Evolutionary conservation across 768 basidiomycete genomes (phyloP), one percentile per base, ranked within the genome.

Genomic region (Baorangia bicolor): DNA sequence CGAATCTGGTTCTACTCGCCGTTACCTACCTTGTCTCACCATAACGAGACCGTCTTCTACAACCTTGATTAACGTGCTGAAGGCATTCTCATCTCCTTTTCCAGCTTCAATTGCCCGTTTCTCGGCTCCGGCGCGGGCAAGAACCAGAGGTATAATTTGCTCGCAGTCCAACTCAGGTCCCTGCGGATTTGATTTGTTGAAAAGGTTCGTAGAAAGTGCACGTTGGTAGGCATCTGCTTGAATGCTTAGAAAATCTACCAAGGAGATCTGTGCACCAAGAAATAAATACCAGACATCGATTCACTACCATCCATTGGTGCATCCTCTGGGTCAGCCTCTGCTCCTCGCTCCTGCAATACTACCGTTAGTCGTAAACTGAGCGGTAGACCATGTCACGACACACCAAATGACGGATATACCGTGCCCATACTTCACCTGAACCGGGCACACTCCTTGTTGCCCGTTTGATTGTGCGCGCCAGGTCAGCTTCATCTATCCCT

Each of bases 371-470:
- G 8, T 20, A n/a, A 51, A 37, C 1, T 5, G 31, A 37, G 16
- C 18, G 18, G 42, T 20, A 14, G 6, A 25, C 18, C 16, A 39
- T 34, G 16, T 20, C 41, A 10, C n/a, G 27, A 64, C 80, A 58
- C 51, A 89, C 92, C 71, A 89, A 63, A 59, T 81, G 81, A 37
- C 88, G 84, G 13, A 94, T 83, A 67, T 90, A 90, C 39, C 84
- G 78, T 6, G 89, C 85, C 87, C 88, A 90, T 16, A 91, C 74
- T 63, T 90, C 87, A 20, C 92, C 92, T 33, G 81, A 89, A 18
- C 77, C 81, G 38, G 92, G 90, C 0, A 86, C 83, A 64, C 91
- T 92, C 54, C 88, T 79, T 11, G 82, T 67, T 12, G 90, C 90
- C 39, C 90, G 76, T 55, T 71, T 74, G 28, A 82, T 75, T 16